A percentile compares a stretch with the other conserved stretches of the same genome.
Evolutionary conservation across 495 filamentous ascomycete species (phyloP).

Genomic region (Schizothecium vesticola): DNA sequence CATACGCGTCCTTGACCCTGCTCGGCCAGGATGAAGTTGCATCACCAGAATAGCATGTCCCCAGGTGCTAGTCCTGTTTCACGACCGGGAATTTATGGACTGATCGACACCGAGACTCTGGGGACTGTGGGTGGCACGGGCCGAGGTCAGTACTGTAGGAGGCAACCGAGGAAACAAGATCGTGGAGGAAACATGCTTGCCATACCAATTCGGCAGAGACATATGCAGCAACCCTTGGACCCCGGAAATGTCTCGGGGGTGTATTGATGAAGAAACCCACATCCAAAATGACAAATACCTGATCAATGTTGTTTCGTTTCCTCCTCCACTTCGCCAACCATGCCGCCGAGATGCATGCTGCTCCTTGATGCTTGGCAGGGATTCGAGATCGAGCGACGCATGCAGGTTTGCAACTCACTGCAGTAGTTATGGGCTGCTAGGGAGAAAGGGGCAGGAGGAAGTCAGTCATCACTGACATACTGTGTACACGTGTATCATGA

Average conservation of each 20-base stretch:
- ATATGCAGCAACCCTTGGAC: background rate
- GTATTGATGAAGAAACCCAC: background rate
- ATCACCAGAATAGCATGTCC: background rate
- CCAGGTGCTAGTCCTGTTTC: background rate
- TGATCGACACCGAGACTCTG: background rate
- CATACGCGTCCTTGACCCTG: background rate
- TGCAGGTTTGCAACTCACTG: background rate
- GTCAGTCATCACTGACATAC: background rate
- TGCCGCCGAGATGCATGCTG: background rate
- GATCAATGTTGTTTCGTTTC: background rate
- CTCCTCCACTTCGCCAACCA: background rate
- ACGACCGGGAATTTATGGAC: background rate
- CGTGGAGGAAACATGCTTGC: background rate
- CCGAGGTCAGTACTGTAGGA: background rate
- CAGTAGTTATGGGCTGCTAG: background rate
- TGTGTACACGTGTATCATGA: background rate
- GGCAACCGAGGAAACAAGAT: background rate
- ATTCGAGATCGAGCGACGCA: background rate
- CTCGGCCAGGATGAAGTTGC: background rate
- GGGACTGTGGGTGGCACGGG: background rate
- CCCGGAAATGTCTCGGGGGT: background rate
- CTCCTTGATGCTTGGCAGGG: background rate
- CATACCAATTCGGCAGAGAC: background rate
- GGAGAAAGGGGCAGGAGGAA: background rate
- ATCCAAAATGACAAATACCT: background rate